Conservation (phyloP, 257 asterid genomes). For the Solanum piurae region DNA sequence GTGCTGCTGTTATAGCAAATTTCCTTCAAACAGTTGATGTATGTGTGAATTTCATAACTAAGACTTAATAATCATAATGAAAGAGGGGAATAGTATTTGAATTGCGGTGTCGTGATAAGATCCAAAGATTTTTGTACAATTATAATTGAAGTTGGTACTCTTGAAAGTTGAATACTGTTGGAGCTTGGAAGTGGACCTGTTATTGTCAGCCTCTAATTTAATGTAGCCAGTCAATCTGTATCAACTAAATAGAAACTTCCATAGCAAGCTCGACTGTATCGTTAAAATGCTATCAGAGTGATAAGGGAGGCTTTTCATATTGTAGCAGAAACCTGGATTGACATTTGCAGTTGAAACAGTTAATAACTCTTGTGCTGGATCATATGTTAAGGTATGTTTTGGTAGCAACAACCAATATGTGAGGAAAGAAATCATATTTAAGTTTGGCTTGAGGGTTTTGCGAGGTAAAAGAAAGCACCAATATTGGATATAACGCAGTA, state of each 20-base stretch:
- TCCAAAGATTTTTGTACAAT: neutral
- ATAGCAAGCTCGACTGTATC: neutral
- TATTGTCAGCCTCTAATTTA: neutral
- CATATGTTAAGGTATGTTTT: neutral
- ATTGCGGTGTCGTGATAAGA: neutral
- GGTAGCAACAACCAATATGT: neutral
- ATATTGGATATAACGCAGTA: neutral
- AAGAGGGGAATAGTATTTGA: neutral
- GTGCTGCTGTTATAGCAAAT: neutral
- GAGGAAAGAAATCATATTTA: neutral
- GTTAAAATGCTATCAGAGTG: neutral
- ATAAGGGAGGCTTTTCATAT: neutral
- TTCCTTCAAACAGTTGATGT: neutral
- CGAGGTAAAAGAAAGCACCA: neutral
- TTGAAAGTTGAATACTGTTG: neutral
- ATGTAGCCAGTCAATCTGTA: neutral
- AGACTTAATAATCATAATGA: neutral
- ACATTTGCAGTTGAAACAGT: neutral
- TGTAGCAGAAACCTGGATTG: neutral
- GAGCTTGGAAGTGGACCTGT: neutral
- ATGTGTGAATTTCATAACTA: neutral
- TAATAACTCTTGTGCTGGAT: neutral
- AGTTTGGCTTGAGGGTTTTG: neutral
- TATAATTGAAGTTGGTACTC: neutral
- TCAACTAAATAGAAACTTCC: neutral